Evolutionary conservation across 371 early-diverging fungal genomes (phyloP), one percentile per base, ranked within the genome.

Genomic region (Actinomucor elegans): DNA sequence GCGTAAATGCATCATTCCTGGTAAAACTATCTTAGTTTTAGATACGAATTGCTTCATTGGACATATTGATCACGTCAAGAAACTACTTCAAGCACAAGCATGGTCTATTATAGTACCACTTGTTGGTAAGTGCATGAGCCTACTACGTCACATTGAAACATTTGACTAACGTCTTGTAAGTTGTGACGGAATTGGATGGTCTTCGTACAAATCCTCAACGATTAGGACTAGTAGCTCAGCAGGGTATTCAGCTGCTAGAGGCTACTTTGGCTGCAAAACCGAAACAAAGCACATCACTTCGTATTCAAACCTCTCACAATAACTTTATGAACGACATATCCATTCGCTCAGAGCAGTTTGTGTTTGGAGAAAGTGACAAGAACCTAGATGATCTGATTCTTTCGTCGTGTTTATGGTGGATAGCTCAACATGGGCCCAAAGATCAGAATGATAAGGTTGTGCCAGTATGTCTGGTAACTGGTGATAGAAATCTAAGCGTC

Each of bases 41-140:
- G 86, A 86, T 52, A 86, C 86, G 12, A 86, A 86, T 59, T 86
- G 85, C 34, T 69, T 86, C 45, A 79, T 86, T 37, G 81, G 81
- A 8, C 83, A 86, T 52, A 59, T 84, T 52, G 78, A 77, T 6
- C 55, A 61, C 33, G 68, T 86, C 17, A 75, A 73, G 37, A 72
- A 73, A n/a, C 33, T 86, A 5, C 71, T 86, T 42, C 32, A 59
- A n/a, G 64, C 68, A 15, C 71, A 72, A 48, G 74, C 76, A 54
- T 86, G 85, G 85, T 57, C 71, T 0, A 77, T 86, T 26, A 69
- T 83, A 18, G 74, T 86, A 9, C 86, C 86, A 5, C 64, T 84
- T 52, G 85, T 81, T 31, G 80, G 80, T 79, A 68, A 65, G 57
- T n/a, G n/a, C n/a, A n/a, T n/a, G n/a, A n/a, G n/a, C n/a, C n/a